A percentile compares a stretch with the other conserved stretches of the same genome.
Evolutionary conservation across 1,139 yeast genomes (phyloP).

Genomic region (Debaryomyces robertsiae): DNA sequence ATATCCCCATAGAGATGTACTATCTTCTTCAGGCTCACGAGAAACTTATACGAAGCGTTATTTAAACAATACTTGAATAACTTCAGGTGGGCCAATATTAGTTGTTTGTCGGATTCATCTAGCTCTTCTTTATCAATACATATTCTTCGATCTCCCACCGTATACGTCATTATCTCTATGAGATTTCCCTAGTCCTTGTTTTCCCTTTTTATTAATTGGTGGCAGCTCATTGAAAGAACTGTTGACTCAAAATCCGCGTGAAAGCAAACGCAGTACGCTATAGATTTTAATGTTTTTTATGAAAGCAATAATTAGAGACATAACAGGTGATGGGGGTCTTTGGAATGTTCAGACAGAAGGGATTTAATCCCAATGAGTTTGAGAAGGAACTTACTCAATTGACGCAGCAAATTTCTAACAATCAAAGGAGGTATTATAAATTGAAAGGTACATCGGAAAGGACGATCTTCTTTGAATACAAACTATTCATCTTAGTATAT

Average conservation of each 20-base stretch:
- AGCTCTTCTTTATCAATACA: constrained; percentile 24
- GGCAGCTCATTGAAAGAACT: not conserved
- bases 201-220: not conserved
- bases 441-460: constrained; percentile 21
- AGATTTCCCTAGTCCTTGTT: not conserved
- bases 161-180: constrained; percentile 31
- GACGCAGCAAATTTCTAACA: constrained; percentile 38
- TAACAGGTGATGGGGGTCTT: constrained; percentile 29
- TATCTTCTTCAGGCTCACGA: constrained; percentile 33
- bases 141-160: constrained; percentile 35
- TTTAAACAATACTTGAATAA: constrained; percentile 40
- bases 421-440: constrained; percentile 34
- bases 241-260: constrained; percentile 3
- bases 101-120: constrained; percentile 26
- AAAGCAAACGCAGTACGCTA: constrained; percentile 3
- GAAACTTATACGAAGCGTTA: constrained; percentile 30
- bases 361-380: constrained; percentile 52
- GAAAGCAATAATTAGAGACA: too few species aligned
- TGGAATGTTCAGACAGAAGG: constrained; percentile 34
- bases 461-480: constrained; percentile 17
- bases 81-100: constrained; percentile 31
- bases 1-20: constrained; percentile 43
- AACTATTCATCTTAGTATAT: constrained; percentile 37
- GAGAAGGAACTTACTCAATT: constrained; percentile 53
- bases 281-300: too few species aligned